A percentile compares a stretch with the other conserved stretches of the same genome.
Conservation (phyloP, 2,329 filamentous ascomycete species). For the Teratosphaeria pseudoeucalypti region DNA sequence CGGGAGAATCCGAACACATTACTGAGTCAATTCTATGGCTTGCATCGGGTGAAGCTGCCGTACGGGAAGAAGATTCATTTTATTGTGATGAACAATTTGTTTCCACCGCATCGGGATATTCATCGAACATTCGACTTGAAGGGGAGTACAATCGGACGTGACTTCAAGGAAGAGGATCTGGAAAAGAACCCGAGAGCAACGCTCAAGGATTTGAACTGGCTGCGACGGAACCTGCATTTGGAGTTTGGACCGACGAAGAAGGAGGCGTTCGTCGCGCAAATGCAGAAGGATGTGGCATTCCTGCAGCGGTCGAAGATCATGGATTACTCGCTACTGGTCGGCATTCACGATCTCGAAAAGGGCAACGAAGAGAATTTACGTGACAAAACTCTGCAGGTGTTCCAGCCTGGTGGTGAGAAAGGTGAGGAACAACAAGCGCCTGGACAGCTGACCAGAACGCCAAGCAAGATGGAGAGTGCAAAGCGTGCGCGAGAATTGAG, state of each 20-base stretch:
- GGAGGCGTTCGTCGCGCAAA: slow-evolving; percentile 75
- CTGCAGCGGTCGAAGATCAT: slow-evolving; percentile 88
- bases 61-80: slow-evolving; percentile 98
- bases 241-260: slow-evolving; percentile 87
- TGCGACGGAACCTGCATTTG: slow-evolving; percentile 71
- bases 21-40: slow-evolving; percentile 92
- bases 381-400: slow-evolving; percentile 83
- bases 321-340: slow-evolving; percentile 94
- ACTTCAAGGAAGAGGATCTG: slow-evolving; percentile 80
- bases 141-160: slow-evolving; percentile 86
- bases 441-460: slow-evolving; percentile 66
- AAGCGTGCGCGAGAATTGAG: slow-evolving; percentile 84
- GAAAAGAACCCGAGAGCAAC: slow-evolving; percentile 85
- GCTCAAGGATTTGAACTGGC: slow-evolving; percentile 93
- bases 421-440: slow-evolving; percentile 37
- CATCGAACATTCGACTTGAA: slow-evolving; percentile 96
- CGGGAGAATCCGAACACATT: slow-evolving; percentile 90
- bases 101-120: slow-evolving; percentile 93
- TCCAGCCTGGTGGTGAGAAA: slow-evolving; percentile 68
- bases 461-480: slow-evolving; percentile 84
- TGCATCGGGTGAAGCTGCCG: slow-evolving; percentile 95
- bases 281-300: slow-evolving; percentile 75
- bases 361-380: slow-evolving; percentile 93
- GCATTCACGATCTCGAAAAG: slow-evolving; percentile 79
- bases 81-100: slow-evolving; percentile 99